Evolutionary conservation across 768 basidiomycete genomes (phyloP).

Genomic region (Goffeauzyma gilvescens): DNA sequence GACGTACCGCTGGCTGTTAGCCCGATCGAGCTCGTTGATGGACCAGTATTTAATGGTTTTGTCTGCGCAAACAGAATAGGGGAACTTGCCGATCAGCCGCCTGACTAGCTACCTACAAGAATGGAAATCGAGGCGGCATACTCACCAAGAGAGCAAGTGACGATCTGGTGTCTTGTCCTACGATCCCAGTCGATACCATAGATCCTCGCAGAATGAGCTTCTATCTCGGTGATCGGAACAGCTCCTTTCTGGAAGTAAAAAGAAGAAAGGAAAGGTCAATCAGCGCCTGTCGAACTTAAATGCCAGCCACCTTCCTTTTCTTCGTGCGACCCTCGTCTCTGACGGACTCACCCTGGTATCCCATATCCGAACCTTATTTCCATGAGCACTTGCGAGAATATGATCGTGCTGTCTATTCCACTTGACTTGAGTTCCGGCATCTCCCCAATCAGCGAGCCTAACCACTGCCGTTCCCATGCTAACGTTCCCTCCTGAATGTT

Average conservation of each 20-base stretch:
- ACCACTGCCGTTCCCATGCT: conserved; percentile 45
- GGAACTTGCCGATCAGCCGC: background rate
- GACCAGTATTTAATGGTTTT: conserved; percentile 82
- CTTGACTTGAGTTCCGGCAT: conserved; percentile 69
- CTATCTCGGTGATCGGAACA: conserved; percentile 52
- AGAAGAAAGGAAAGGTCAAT: no score
- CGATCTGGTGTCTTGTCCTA: conserved; percentile 49
- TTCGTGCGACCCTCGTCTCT: no score
- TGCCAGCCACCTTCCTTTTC: no score
- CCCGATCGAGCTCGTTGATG: conserved; percentile 24
- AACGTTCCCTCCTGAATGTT: no score
- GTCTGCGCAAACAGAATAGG: no score
- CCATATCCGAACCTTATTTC: conserved; percentile 76
- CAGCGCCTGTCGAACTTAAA: no score
- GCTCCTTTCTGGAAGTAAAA: conserved; percentile 54
- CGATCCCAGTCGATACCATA: conserved; percentile 97
- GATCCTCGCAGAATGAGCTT: conserved; percentile 74
- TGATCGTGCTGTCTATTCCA: conserved; percentile 82
- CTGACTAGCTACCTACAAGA: background rate
- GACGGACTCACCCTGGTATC: conserved; percentile 57
- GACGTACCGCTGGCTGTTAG: conserved; percentile 15
- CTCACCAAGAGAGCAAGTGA: conserved; percentile 63
- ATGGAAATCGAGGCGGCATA: background rate
- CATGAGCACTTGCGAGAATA: conserved; percentile 73
- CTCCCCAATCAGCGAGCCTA: conserved; percentile 46